phyloP scores from a whole-genome alignment of 2,329 filamentous ascomycete species.

The Pseudogymnoascus sp. region DNA sequence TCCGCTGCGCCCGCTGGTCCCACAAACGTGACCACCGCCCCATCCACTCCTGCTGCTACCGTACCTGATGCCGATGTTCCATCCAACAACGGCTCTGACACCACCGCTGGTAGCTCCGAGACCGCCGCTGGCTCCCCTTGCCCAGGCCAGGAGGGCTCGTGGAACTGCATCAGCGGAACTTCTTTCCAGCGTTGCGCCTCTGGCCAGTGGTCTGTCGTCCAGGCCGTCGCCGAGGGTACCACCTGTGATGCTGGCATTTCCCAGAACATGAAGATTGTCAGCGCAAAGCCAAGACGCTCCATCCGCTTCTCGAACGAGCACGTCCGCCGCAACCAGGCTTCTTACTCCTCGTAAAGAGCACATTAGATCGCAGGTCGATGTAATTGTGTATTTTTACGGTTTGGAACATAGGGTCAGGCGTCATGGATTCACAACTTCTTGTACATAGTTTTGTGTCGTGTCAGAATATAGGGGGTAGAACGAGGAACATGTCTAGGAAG shows the following conservation, averaged over 20 bases:
- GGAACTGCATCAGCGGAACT: slow-evolving; percentile 46
- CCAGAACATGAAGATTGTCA: slow-evolving; percentile 33
- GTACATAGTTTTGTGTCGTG: slow-evolving; percentile 4
- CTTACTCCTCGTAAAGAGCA: slow-evolving; percentile 2
- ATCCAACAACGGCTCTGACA: slow-evolving; percentile 21
- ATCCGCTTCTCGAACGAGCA: slow-evolving; percentile 24
- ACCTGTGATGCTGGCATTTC: slow-evolving; percentile 38
- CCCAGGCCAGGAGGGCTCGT: slow-evolving; percentile 41
- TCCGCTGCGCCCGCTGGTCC: slow-evolving; percentile 8
- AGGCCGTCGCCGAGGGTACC: slow-evolving; percentile 40
- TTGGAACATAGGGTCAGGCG: background rate
- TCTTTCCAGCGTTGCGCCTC: slow-evolving; percentile 50
- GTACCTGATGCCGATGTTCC: slow-evolving; percentile 18
- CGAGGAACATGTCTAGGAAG: background rate
- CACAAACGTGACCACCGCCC: slow-evolving; percentile 21
- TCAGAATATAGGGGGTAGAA: background rate
- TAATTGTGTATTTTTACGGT: slow-evolving; percentile 1
- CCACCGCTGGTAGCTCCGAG: slow-evolving; percentile 17
- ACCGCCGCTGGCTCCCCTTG: slow-evolving; percentile 39
- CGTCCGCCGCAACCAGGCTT: slow-evolving; percentile 19
- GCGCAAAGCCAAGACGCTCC: slow-evolving; percentile 20
- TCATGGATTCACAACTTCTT: slow-evolving; percentile 6
- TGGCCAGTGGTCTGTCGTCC: slow-evolving; percentile 41
- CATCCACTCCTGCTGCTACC: slow-evolving; percentile 18
- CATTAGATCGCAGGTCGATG: slow-evolving; percentile 1